Base-by-base conservation (phyloP, 1,284 basidiomycete species). In the Trametes sp. region DNA sequence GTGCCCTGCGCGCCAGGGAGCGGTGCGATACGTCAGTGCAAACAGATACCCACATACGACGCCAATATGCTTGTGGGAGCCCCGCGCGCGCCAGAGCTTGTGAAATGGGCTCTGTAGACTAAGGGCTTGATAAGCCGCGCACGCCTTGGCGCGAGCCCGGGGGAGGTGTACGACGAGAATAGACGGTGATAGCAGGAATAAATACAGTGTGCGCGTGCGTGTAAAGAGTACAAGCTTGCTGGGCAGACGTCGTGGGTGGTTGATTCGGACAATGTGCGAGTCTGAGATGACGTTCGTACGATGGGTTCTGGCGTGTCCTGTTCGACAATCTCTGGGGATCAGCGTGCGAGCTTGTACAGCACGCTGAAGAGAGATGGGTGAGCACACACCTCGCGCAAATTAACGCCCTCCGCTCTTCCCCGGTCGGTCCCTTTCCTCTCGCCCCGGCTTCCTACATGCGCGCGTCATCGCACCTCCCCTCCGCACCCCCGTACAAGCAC, bases 41-140 rank as follows among this genome's bases (percentile, higher is more conserved):
- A 60, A 60, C 59, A 60, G 28, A 41, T 49, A 23, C 36, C 59
- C 19, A 54, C 59, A 60, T 5, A 24, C 36, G 21, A 54, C 29
- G 53, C 59, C 38, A 54, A 54, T 54, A 23, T 49, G 59, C 52
- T 42, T 60, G 52, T 42, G 19, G 16, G 38, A 28, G 24, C 16
- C n/a, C n/a, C n/a, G n/a, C n/a, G n/a, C n/a, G n/a, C n/a, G n/a
- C n/a, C 2, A 26, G 52, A 13, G 21, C 33, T 16, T 35, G 28
- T 28, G 26, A 28, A 41, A 19, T 8, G 4, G 14, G 16, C 38
- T 7, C 38, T 19, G 38, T 19, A 16, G 11, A 26, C 11, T 5
- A 4, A n/a, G n/a, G 35, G 51, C 36, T 53, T 41, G 35, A 42
- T 53, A 41, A 53, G 51, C 51, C 19, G 16, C 23, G 16, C 23